Evolutionary conservation across 257 asterid species (phyloP), one percentile per base, ranked within the genome.

Genomic region (Hygrophila difformis): DNA sequence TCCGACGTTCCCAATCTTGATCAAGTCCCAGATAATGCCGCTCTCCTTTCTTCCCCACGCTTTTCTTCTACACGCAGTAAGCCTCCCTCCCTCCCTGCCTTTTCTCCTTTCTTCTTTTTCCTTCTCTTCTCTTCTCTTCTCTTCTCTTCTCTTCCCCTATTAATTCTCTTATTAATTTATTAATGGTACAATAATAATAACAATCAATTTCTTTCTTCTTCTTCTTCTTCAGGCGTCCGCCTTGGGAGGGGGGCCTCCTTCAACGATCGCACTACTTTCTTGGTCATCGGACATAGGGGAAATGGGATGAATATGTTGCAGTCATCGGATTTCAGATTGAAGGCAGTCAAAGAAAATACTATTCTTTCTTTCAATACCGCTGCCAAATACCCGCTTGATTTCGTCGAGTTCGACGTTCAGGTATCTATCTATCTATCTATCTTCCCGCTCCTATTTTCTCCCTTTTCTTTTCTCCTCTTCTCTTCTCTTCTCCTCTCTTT

Each of bases 331-430:
- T 73, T 68, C 62, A 82, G 89, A 65, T 69, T 78, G 80, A 82
- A 76, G 41, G 82, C 88, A 3, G 50, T 86, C 20, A 91, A 82
- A 19, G 99, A 91, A 59, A 91, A 91, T 37, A 75, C 99, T 3
- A 61, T 91, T 59, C 78, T 76, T 12, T 86, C 99, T 1, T 91
- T 91, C 57, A 86, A 86, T 40, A 51, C 84, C 3, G 99, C 96
- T 55, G 83, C 66, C 0, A 67, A 74, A n/a, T 64, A 42, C 59
- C 77, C 93, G 31, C 16, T 81, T 39, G 95, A 91, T 76, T 91
- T 69, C 74, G 63, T 91, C 28, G 99, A 91, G 68, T 91, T 91
- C 59, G 99, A 91, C 31, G 96, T 91, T 67, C 99, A 91, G 96
- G 98, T 87, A 72, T 10, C n/a, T n/a, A n/a, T n/a, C n/a, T n/a